phyloP scores from a whole-genome alignment of 106 monocot species.

The Agapanthus africanus region DNA sequence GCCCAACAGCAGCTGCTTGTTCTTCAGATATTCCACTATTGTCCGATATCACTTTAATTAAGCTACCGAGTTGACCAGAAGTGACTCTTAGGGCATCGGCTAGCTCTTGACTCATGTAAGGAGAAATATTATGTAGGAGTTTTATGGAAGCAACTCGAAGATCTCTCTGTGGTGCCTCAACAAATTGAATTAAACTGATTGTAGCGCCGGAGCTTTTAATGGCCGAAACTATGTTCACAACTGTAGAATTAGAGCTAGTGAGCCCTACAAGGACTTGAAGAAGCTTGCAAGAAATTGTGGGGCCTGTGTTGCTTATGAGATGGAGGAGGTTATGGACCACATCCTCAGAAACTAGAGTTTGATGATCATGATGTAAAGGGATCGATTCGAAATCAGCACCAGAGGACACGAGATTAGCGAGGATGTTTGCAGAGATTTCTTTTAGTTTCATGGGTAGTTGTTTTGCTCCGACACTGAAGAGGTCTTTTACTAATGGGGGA shows the following conservation, averaged over 20 bases:
- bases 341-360: constrained; percentile 77
- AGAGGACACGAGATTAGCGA: constrained; percentile 56
- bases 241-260: constrained; percentile 50
- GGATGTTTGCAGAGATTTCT: constrained; percentile 65
- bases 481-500: constrained; percentile 64
- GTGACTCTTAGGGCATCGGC: constrained; percentile 51
- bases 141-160: constrained; percentile 70
- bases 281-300: constrained; percentile 81
- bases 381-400: constrained; percentile 53
- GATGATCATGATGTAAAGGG: constrained; percentile 39
- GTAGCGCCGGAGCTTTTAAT: constrained; percentile 87
- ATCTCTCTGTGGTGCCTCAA: constrained; percentile 77
- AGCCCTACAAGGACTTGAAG: constrained; percentile 85
- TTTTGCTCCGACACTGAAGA: constrained; percentile 55
- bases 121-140: constrained; percentile 65
- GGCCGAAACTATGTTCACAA: constrained; percentile 58
- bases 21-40: constrained; percentile 68
- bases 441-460: constrained; percentile 64
- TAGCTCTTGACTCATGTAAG: constrained; percentile 70
- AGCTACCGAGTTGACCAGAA: constrained; percentile 51
- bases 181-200: constrained; percentile 80
- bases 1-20: constrained; percentile 69
- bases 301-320: constrained; percentile 93
- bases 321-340: constrained; percentile 81
- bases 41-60: constrained; percentile 59